Evolutionary conservation across 352 stramenopile genomes (phyloP), one percentile per base, ranked within the genome.

Genomic region (Globisporangium iwayamae): DNA sequence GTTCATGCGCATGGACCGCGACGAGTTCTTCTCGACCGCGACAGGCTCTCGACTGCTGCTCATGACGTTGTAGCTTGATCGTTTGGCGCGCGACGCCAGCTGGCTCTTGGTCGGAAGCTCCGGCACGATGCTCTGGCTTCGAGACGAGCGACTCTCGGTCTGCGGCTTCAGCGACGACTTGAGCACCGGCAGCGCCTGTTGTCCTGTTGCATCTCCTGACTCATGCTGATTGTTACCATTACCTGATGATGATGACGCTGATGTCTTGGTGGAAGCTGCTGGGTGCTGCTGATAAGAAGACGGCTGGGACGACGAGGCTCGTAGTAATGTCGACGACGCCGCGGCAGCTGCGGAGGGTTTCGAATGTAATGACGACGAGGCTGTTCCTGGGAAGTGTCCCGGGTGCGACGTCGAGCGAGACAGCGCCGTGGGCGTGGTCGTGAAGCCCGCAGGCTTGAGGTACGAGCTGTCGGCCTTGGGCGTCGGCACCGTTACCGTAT

Each of bases 81-180:
- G 63, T 20, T 59, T 30, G 9, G 56, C 32, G 13, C 63, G 56
- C 5, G 48, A 30, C 22, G 25, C 55, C 38, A 65, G 28, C 32
- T 63, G 48, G 39, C 51, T 57, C 50, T 63, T 60, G 3, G 48
- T 65, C 22, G 58, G 63, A 1, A 69, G 51, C 32, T 69, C 58
- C 2, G 56, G 48, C 38, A 65, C 58, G 41, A 57, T 65, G 30
- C 63, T 69, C 57, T 69, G 47, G 14, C 56, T 69, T 22, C 63
- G 48, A 28, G 38, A 22, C n/a, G 51, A 39, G n/a, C 58, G 63
- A 4, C 18, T 65, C 8, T 34, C 56, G 9, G 30, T 14, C 5
- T 55, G 34, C 46, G 52, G 38, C 36, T 62, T 59, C 16, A 60
- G 20, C 50, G 54, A 63, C 36, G 62, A 68, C 55, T 63, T 61